Base-by-base conservation (phyloP, 176 grass and related monocot genomes). In the Oryza meyeriana region DNA sequence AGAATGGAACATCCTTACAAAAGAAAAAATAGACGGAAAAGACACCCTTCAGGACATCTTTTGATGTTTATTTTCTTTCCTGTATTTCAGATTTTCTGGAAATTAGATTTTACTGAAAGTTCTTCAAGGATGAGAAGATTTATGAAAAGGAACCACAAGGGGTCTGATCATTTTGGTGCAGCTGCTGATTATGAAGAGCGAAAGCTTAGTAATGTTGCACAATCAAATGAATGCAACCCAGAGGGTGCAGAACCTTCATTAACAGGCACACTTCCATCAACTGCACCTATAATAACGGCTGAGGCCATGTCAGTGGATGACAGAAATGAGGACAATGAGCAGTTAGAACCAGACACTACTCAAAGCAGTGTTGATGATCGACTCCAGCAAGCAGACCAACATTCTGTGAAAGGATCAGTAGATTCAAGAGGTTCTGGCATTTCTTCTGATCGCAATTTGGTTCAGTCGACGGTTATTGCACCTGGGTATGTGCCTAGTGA, bases 41-140 rank as follows among this genome's bases (percentile, higher is more conserved):
- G 12, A 36, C 30, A 14, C 17, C 69, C 79, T n/a, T 6, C 62
- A 50, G 33, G 16, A 74, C 85, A 62, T 74, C 6, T 76, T 47
- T 68, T 68, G 34, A 72, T 65, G 41, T 72, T 58, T 12, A 18
- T 85, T 75, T 80, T 71, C 24, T 62, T 79, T 79, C 16, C 29
- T 80, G 6, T 64, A 25, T 72, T 75, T 24, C 86, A 98, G 96
- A 44, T 89, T 79, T 93, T 93, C 73, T 98, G 88, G 96, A 98
- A 98, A 85, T 87, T 98, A 86, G 92, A 98, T 79, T 88, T 92
- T 75, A 93, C 89, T 62, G 96, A 98, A 89, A 83, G 96, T 89
- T 95, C 93, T 79, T 98, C 93, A 62, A 88, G 96, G 75, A 98
- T 98, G 93, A 98, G 96, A 93, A 90, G 90, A 86, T 98, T 91